phyloP scores from a whole-genome alignment of 495 filamentous ascomycete genomes.

The Pseudotulostoma volvatum region DNA sequence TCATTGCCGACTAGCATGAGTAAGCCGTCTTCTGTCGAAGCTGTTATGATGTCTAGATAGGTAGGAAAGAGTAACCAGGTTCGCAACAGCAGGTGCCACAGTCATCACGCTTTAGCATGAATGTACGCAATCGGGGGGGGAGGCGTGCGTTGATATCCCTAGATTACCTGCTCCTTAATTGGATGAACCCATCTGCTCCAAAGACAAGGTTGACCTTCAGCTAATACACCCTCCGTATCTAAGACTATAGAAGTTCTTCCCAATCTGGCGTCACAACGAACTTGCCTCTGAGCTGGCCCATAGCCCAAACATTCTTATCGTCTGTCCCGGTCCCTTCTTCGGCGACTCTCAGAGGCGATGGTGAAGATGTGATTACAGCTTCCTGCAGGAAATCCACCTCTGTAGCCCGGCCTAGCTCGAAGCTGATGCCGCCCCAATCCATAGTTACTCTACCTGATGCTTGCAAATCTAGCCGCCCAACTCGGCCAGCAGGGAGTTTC shows the following conservation, averaged over 20 bases:
- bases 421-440: constrained; percentile 34
- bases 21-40: too few species aligned
- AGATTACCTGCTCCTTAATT: too few species aligned
- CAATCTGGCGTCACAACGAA: constrained; percentile 34
- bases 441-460: constrained; percentile 30
- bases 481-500: constrained; percentile 36
- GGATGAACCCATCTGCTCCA: too few species aligned
- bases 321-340: constrained; percentile 9
- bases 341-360: constrained; percentile 5
- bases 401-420: constrained; percentile 28
- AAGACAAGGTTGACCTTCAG: too few species aligned
- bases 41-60: too few species aligned
- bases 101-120: too few species aligned
- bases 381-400: constrained; percentile 31
- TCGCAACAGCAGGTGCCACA: too few species aligned
- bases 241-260: constrained; percentile 30
- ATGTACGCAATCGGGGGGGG: too few species aligned
- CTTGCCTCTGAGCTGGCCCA: constrained; percentile 35
- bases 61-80: too few species aligned
- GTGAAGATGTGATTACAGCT: constrained; percentile 24
- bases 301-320: constrained; percentile 27
- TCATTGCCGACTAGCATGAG: too few species aligned
- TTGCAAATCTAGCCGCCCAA: constrained; percentile 40
- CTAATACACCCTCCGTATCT: too few species aligned
- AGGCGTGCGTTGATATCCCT: too few species aligned